Evolutionary conservation across 1,139 yeast genomes (phyloP), one percentile per base, ranked within the genome.

Genomic region (Petasospora rhodanensis): DNA sequence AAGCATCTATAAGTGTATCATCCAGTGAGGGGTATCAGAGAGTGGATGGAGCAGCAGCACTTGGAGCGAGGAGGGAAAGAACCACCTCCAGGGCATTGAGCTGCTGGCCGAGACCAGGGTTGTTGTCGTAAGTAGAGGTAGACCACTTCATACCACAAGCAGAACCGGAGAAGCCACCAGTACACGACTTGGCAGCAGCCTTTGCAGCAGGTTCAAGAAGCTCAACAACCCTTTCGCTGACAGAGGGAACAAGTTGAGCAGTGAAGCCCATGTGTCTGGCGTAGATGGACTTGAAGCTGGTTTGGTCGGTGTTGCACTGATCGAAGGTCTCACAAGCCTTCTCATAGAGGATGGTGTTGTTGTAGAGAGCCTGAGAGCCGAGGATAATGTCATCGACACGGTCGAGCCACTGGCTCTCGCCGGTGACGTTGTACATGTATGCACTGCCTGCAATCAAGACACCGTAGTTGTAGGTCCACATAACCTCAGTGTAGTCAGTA

Each of bases 381-480:
- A 59, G 56, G 55, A 80, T 68, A 39, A 80, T 55, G 37, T 61
- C 57, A 20, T 61, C 47, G 5, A 79, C 64, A 38, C 85, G 70
- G 19, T 64, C 61, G 20, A 61, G 56, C 94, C 94, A 84, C 18
- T 51, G 52, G 5, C 55, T 59, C 41, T 76, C 73, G 15, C 61
- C 58, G n/a, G 94, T 83, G 43, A 65, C 61, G 51, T 80, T 72
- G 58, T 79, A 81, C 54, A 84, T 54, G 52, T 74, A 80, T 2
- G 94, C 93, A 41, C 76, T 59, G 2, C 95, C 95, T 3, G 82
- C 66, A 52, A 83, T 56, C 56, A 79, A 58, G 19, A 81, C 66
- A n/a, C 89, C 95, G 54, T 79, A 81, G 54, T 83, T 81, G 56
- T 84, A 84, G 12, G 86, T 72, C 93, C 93, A 84, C 54, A 75